These are phyloP conservation scores for Aureobasidium musti DNA, from an alignment of 2,329 filamentous ascomycete species.

Conservation along the genomic window DNA sequence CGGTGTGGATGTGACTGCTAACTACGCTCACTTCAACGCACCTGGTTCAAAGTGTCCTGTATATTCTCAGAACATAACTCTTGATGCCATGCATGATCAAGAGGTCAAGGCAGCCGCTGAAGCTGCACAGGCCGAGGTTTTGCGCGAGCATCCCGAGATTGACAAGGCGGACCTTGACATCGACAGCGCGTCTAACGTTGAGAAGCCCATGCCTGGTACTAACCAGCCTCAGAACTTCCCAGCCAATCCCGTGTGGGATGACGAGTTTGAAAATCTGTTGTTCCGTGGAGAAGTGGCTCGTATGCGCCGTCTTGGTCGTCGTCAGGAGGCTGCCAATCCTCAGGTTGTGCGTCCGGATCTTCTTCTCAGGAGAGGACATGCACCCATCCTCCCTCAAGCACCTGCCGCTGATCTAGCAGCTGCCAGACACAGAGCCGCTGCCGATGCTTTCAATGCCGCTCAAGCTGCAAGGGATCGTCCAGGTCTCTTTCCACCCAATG, in stretches of 20 bases:
- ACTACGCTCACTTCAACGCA: constrained; percentile 71
- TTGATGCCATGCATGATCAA: constrained; percentile 60
- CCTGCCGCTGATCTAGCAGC: not conserved
- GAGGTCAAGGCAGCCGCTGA: constrained; percentile 66
- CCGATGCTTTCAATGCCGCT: not conserved
- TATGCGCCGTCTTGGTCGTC: not conserved
- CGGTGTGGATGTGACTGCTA: constrained; percentile 58
- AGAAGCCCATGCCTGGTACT: not conserved
- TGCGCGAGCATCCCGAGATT: constrained; percentile 63
- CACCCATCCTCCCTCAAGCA: too few relatives aligned
- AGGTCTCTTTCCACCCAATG: not conserved
- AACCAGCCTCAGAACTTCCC: not conserved
- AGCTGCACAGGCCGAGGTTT: constrained; percentile 57
- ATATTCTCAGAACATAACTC: constrained; percentile 56
- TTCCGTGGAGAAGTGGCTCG: not conserved
- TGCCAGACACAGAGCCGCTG: not conserved
- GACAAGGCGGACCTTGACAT: constrained; percentile 60
- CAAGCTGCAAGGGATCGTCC: not conserved
- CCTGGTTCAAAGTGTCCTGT: constrained; percentile 62
- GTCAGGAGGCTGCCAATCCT: not conserved
- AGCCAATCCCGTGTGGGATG: not conserved
- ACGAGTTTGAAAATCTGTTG: not conserved
- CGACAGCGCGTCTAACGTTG: constrained; percentile 38
- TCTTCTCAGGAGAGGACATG: not conserved
- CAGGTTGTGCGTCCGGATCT: not conserved